Conservation (phyloP, 1,284 basidiomycete genomes). For the Cystobasidium pallidum region DNA sequence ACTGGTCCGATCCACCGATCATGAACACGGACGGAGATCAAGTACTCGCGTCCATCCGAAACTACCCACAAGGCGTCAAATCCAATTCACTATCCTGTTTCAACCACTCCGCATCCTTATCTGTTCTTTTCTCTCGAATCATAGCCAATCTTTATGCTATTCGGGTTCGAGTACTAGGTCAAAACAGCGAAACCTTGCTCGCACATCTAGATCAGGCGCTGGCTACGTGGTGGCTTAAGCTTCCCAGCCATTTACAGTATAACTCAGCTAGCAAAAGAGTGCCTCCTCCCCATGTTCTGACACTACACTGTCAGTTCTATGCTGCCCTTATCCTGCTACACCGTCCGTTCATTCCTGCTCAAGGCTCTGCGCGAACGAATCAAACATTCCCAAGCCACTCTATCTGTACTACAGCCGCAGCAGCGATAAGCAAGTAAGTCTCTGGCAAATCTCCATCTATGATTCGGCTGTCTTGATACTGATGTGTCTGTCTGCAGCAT, state of each 20-base stretch:
- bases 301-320: conserved; percentile 85
- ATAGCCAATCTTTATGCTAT: conserved; percentile 75
- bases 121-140: conserved; percentile 59
- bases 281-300: conserved; percentile 60
- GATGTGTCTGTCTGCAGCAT: conserved; percentile 58
- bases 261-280: conserved; percentile 46
- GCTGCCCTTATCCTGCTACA: conserved; percentile 75
- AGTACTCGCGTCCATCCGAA: conserved; percentile 33
- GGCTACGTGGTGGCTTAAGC: conserved; percentile 75
- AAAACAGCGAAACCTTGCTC: conserved; percentile 63
- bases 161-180: conserved; percentile 61
- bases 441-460: not conserved
- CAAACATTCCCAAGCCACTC: conserved; percentile 70
- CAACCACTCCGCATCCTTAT: conserved; percentile 71
- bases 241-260: conserved; percentile 68
- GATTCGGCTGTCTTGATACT: not conserved
- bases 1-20: conserved; percentile 48
- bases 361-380: conserved; percentile 59
- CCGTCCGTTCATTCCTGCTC: conserved; percentile 63
- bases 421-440: conserved; percentile 68
- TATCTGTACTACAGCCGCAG: conserved; percentile 71
- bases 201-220: conserved; percentile 67
- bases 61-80: conserved; percentile 45
- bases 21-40: conserved; percentile 39
- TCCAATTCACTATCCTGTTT: conserved; percentile 72